A percentile compares a stretch with the other conserved stretches of the same genome.
phyloP scores from a whole-genome alignment of 129 eudicot species.

The Flaveria brownii region DNA sequence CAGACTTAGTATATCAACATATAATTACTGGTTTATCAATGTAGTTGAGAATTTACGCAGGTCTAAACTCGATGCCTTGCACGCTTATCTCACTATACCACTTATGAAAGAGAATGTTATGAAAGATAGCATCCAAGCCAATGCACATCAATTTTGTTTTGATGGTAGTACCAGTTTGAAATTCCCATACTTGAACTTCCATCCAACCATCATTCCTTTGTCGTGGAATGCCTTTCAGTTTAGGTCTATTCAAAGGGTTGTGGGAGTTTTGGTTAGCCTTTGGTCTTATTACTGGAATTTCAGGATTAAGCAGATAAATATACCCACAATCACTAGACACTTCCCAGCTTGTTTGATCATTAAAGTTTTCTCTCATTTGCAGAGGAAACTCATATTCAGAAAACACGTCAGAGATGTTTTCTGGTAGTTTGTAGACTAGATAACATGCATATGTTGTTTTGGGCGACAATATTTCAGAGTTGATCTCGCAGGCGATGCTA shows the following conservation, averaged over 20 bases:
- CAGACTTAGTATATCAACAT: not conserved
- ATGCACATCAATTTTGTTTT: not conserved
- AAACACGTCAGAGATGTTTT: not conserved
- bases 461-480: not conserved
- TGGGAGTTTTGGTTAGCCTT: not conserved
- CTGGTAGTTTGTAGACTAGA: conserved; percentile 1
- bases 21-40: not conserved
- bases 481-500: not conserved
- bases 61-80: conserved; percentile 8
- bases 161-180: not conserved
- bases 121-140: not conserved
- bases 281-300: conserved; percentile 17
- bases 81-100: not conserved
- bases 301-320: conserved; percentile 11
- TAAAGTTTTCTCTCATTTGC: not conserved
- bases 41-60: not conserved
- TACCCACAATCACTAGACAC: not conserved
- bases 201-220: conserved; percentile 17
- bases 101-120: too few relatives aligned
- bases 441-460: conserved; percentile 3
- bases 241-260: conserved; percentile 17
- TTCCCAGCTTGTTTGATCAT: too few relatives aligned
- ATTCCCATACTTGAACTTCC: conserved; percentile 24
- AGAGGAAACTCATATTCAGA: not conserved
- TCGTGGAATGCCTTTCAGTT: conserved; percentile 15